Percentiles rank a stretch among this genome's conserved stretches.
These are phyloP conservation scores for Podila verticillata DNA, from an alignment of 192 early-diverging fungal genomes.

Conservation along the genomic window DNA sequence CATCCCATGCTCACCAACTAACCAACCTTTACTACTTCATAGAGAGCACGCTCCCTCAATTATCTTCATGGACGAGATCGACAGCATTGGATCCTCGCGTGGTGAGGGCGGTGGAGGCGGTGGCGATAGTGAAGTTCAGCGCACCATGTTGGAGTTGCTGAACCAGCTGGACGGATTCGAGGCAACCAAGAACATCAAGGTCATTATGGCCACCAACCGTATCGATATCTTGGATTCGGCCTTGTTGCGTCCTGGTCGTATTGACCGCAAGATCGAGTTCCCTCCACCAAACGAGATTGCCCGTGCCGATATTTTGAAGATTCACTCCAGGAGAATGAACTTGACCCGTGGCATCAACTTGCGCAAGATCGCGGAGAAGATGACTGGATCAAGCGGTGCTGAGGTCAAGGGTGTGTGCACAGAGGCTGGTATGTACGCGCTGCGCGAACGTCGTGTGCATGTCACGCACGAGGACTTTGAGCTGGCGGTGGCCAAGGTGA, in stretches of 20 bases:
- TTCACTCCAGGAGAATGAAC: slow-evolving; percentile 94
- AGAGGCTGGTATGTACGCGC: slow-evolving; percentile 91
- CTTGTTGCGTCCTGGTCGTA: slow-evolving; percentile 87
- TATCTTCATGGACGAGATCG: slow-evolving; percentile 95
- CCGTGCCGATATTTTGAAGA: slow-evolving; percentile 88
- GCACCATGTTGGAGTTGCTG: slow-evolving; percentile 90
- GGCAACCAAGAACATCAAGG: slow-evolving; percentile 92
- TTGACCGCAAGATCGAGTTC: slow-evolving; percentile 93
- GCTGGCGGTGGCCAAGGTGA: slow-evolving; percentile 98
- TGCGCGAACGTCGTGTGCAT: slow-evolving; percentile 96
- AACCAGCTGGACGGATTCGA: slow-evolving; percentile 94
- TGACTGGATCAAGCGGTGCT: slow-evolving; percentile 87
- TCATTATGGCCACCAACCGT: slow-evolving; percentile 93
- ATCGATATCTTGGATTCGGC: slow-evolving; percentile 92
- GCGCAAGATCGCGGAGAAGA: slow-evolving; percentile 89
- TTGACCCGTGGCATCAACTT: slow-evolving; percentile 90
- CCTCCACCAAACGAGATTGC: slow-evolving; percentile 88
- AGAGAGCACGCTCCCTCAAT: slow-evolving; percentile 92
- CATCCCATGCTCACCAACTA: neutral
- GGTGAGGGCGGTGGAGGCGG: slow-evolving; percentile 79
- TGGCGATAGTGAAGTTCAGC: slow-evolving; percentile 90
- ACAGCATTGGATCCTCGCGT: slow-evolving; percentile 89
- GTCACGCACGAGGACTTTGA: slow-evolving; percentile 99
- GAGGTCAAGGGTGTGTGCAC: slow-evolving; percentile 92
- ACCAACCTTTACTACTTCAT: neutral